Conservation (phyloP, 768 basidiomycete genomes). For the Dentipellis sp. region DNA sequence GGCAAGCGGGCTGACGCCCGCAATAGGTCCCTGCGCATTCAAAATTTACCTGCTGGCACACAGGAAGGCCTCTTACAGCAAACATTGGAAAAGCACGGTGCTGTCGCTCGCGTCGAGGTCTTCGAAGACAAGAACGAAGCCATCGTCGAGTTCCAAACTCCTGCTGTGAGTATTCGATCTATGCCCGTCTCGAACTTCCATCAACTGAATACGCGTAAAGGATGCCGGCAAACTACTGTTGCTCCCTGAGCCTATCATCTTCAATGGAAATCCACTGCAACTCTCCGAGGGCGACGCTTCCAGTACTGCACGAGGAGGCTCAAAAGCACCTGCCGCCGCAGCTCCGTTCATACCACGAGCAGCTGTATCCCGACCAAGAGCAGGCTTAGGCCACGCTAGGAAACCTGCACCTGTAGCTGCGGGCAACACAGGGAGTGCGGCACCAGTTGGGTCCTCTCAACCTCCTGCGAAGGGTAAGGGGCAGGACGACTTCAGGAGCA, state of each 20-base stretch:
- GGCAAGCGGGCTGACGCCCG: conserved; percentile 46
- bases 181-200: not conserved
- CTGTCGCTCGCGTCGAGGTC: conserved; percentile 67
- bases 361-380: conserved; percentile 57
- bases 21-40: conserved; percentile 68
- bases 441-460: conserved; percentile 9
- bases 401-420: conserved; percentile 19
- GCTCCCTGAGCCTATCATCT: conserved; percentile 59
- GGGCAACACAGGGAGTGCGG: conserved; percentile 14
- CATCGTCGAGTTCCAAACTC: conserved; percentile 53
- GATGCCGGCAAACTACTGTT: conserved; percentile 79
- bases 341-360: conserved; percentile 60
- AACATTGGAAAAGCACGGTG: conserved; percentile 66
- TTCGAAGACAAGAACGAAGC: conserved; percentile 54
- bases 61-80: conserved; percentile 94
- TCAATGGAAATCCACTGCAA: conserved; percentile 50
- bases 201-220: conserved; percentile 27
- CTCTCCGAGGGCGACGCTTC: conserved; percentile 46
- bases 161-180: conserved; percentile 39
- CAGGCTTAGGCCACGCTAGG: conserved; percentile 57
- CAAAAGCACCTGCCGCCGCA: conserved; percentile 29
- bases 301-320: conserved; percentile 20
- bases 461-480: conserved; percentile 34
- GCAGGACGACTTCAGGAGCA: conserved; percentile 83
- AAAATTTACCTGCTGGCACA: conserved; percentile 61